These are phyloP conservation scores for Chaetomiaceae sp. DNA, from an alignment of 2,329 filamentous ascomycete species.

Conservation along the genomic window DNA sequence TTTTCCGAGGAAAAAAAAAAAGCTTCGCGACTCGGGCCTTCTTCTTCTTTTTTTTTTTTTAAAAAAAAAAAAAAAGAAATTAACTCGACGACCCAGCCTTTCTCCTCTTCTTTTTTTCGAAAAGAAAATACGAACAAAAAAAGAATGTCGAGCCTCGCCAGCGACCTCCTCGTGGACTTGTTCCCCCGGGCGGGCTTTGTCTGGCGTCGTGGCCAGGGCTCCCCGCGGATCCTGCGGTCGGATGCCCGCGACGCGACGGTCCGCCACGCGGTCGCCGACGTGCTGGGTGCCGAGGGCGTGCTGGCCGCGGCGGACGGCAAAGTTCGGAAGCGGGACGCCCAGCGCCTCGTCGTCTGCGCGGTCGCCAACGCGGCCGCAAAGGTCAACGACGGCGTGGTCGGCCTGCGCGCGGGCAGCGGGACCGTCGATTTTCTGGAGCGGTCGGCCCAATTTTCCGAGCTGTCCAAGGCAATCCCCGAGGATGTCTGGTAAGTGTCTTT, in stretches of 20 bases:
- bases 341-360: neutral
- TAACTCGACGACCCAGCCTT: too few relatives aligned
- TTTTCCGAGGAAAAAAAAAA: too few relatives aligned
- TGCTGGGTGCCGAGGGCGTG: neutral
- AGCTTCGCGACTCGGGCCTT: too few relatives aligned
- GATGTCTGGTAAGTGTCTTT: constrained; percentile 7
- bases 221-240: constrained; percentile 1
- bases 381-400: neutral
- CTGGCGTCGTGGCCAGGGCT: constrained; percentile 4
- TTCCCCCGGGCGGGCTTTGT: constrained; percentile 4
- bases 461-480: neutral
- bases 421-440: constrained; percentile 3
- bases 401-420: constrained; percentile 4
- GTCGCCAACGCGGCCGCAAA: neutral
- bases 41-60: too few relatives aligned
- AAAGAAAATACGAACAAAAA: too few relatives aligned
- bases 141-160: neutral
- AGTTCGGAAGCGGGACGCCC: neutral
- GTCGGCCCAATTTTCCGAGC: neutral
- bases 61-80: too few relatives aligned
- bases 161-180: neutral
- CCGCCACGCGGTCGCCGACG: neutral
- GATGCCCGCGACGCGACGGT: neutral
- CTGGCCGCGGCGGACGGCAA: too few relatives aligned
- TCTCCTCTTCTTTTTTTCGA: too few relatives aligned